A percentile compares a stretch with the other conserved stretches of the same genome.
phyloP scores from a whole-genome alignment of 768 basidiomycete genomes.

The Nevesoporus exiguus region DNA sequence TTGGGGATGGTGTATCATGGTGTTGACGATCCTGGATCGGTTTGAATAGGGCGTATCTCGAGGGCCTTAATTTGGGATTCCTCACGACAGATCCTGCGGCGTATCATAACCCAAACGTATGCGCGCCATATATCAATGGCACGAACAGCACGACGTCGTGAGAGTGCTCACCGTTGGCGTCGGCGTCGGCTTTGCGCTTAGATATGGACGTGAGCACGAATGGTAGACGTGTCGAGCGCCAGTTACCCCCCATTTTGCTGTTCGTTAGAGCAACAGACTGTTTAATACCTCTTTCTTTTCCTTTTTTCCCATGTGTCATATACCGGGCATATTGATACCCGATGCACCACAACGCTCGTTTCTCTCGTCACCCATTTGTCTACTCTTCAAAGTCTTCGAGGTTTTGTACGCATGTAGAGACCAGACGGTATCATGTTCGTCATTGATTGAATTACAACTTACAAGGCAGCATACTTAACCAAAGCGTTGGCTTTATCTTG shows the following conservation, averaged over 20 bases:
- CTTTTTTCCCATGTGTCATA: background rate
- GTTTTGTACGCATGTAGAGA: background rate
- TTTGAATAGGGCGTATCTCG: slow-evolving; percentile 60
- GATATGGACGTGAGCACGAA: too few relatives aligned
- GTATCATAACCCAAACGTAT: slow-evolving; percentile 59
- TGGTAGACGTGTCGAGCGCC: too few relatives aligned
- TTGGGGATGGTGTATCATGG: background rate
- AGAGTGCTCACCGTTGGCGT: background rate
- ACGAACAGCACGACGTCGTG: slow-evolving; percentile 12
- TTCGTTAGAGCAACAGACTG: background rate
- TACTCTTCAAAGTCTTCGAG: background rate
- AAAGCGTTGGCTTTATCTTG: too few relatives aligned
- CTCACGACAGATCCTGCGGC: slow-evolving; percentile 60
- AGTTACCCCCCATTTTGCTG: too few relatives aligned
- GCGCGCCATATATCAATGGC: slow-evolving; percentile 44
- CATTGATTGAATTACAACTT: too few relatives aligned
- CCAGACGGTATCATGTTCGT: too few relatives aligned
- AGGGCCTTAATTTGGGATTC: slow-evolving; percentile 56
- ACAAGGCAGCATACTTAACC: too few relatives aligned
- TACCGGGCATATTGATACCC: background rate
- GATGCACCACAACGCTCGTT: background rate
- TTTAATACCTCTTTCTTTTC: background rate
- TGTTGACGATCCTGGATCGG: too few relatives aligned
- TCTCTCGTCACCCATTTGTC: background rate
- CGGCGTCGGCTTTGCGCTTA: background rate